Percentiles rank a stretch among this genome's conserved stretches.
phyloP scores from a whole-genome alignment of 345 rosid genomes.

The Firmiana major region DNA sequence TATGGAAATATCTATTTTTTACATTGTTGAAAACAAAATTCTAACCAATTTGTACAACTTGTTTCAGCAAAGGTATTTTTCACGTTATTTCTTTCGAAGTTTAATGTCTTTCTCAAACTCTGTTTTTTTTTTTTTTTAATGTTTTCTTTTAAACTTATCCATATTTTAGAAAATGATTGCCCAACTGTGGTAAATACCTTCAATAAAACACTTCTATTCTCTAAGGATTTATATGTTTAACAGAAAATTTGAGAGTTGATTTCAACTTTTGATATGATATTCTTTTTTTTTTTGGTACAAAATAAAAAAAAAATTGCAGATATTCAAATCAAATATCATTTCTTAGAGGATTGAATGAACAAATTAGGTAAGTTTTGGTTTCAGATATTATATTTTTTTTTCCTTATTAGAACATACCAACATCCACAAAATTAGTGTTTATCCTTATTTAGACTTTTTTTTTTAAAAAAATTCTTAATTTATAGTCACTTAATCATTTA shows the following conservation, averaged over 20 bases:
- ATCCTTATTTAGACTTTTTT: not conserved
- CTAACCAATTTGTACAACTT: constrained; percentile 9
- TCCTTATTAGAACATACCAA: not conserved
- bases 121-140: not conserved
- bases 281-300: too few species aligned
- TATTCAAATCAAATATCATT: too few species aligned
- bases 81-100: not conserved
- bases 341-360: too few species aligned
- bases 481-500: not conserved
- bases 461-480: not conserved
- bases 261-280: too few species aligned
- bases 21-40: constrained; percentile 1
- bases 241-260: not conserved
- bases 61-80: not conserved
- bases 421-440: not conserved
- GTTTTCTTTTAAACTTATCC: constrained; percentile 1
- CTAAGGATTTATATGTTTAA: not conserved
- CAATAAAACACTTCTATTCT: not conserved
- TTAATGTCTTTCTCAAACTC: constrained; percentile 8
- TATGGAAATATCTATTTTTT: not conserved
- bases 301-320: too few species aligned
- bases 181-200: not conserved
- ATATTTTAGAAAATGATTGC: constrained; percentile 12
- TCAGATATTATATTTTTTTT: not conserved
- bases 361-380: not conserved